These are phyloP conservation scores for Gypsophila paniculata DNA, from an alignment of 179 eudicot genomes.

Conservation along the genomic window DNA sequence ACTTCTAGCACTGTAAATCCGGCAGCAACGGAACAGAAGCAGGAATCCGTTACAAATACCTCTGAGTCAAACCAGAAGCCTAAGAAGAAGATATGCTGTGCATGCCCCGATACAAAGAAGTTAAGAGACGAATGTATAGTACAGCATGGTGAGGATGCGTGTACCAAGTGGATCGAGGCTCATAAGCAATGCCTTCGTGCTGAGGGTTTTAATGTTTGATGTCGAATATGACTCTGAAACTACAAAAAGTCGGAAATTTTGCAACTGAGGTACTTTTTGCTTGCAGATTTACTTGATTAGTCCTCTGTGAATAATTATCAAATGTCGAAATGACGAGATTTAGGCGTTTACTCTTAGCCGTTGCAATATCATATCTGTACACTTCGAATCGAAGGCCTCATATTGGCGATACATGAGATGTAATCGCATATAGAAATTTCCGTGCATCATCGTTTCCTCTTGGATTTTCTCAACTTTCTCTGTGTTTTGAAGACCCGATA, in stretches of 20 bases:
- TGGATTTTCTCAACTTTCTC: too few species aligned
- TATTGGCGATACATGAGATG: too few species aligned
- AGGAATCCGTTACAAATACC: constrained; percentile 31
- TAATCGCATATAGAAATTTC: too few species aligned
- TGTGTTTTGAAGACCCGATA: background rate
- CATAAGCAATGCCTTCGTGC: constrained; percentile 81
- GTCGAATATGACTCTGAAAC: background rate
- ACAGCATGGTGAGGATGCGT: constrained; percentile 76
- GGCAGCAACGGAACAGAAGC: constrained; percentile 29
- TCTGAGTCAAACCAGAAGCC: constrained; percentile 52
- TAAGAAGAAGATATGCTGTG: constrained; percentile 91
- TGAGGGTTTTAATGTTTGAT: constrained; percentile 76
- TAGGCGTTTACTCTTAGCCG: background rate
- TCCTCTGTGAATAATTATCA: constrained; percentile 12
- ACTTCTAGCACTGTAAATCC: constrained; percentile 17
- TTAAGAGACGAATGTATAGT: constrained; percentile 88
- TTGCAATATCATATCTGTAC: background rate
- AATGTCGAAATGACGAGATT: background rate
- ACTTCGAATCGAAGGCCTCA: too few species aligned
- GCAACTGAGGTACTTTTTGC: background rate
- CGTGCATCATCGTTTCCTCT: too few species aligned
- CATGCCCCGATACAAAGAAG: constrained; percentile 90
- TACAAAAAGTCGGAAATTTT: background rate
- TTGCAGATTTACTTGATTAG: constrained; percentile 1
- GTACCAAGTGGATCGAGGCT: constrained; percentile 86